These are phyloP conservation scores for Pseudogymnoascus sp. DNA, from an alignment of 2,329 filamentous ascomycete species.

Conservation along the genomic window DNA sequence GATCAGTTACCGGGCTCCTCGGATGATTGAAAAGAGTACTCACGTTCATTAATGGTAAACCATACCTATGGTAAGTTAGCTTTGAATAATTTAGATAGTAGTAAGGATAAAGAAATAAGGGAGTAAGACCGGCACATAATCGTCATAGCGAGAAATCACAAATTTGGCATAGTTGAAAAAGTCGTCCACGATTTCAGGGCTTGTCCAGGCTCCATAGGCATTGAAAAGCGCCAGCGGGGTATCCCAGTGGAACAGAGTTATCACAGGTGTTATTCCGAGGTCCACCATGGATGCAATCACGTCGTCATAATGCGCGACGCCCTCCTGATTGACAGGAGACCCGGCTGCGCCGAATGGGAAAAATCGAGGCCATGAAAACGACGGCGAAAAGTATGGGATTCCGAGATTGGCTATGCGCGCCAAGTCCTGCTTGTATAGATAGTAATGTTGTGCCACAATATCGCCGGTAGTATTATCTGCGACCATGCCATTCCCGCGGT, in stretches of 20 bases:
- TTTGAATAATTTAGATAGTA: no score
- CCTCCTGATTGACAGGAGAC: slow-evolving; percentile 14
- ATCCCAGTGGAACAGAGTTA: slow-evolving; percentile 15
- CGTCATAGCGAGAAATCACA: slow-evolving; percentile 31
- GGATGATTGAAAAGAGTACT: slow-evolving; percentile 15
- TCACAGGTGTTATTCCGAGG: slow-evolving; percentile 10
- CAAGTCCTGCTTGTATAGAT: slow-evolving; percentile 37
- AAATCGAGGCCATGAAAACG: slow-evolving; percentile 26
- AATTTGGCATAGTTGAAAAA: slow-evolving; percentile 33
- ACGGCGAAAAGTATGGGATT: slow-evolving; percentile 24
- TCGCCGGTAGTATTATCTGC: slow-evolving; percentile 35
- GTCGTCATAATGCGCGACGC: slow-evolving; percentile 15
- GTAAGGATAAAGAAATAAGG: no score
- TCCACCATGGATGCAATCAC: slow-evolving; percentile 6
- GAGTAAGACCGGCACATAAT: slow-evolving; percentile 30
- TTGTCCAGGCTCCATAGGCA: slow-evolving; percentile 32
- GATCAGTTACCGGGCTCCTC: not conserved
- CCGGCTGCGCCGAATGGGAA: slow-evolving; percentile 12
- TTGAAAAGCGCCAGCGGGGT: slow-evolving; percentile 32
- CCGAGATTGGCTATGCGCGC: slow-evolving; percentile 28
- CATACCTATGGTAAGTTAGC: slow-evolving; percentile 11
- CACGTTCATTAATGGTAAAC: slow-evolving; percentile 35
- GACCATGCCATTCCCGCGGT: slow-evolving; percentile 34
- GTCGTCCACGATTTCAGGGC: slow-evolving; percentile 28
- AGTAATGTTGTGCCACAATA: slow-evolving; percentile 35